These are phyloP conservation scores for Geotrichum fermentans DNA, from an alignment of 1,139 yeast species.

Conservation along the genomic window DNA sequence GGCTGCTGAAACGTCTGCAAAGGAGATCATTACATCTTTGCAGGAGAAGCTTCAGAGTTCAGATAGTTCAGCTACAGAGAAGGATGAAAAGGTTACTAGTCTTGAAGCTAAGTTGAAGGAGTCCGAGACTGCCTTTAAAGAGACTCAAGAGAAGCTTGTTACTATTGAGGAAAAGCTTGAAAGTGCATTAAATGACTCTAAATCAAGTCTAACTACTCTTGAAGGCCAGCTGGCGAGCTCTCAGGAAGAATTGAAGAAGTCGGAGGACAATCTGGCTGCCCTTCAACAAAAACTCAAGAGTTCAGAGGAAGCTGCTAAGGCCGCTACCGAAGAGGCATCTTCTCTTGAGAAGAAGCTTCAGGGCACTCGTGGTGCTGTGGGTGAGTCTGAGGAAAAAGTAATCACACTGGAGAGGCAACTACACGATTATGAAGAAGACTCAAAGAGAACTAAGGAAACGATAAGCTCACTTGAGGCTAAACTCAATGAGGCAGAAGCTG, in stretches of 20 bases:
- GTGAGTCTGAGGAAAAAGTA: constrained; percentile 28
- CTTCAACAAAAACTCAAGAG: constrained; percentile 28
- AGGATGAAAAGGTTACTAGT: neutral
- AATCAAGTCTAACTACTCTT: too few species aligned
- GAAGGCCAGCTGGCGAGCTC: too few species aligned
- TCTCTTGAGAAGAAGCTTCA: constrained; percentile 5
- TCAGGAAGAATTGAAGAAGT: neutral
- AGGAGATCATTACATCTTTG: neutral
- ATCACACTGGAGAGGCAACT: neutral
- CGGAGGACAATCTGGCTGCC: neutral
- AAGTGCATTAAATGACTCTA: neutral
- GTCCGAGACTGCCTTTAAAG: constrained; percentile 7
- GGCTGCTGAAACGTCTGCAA: neutral
- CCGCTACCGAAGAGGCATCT: too few species aligned
- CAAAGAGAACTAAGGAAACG: neutral
- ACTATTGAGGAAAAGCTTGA: neutral
- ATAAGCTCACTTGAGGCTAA: neutral
- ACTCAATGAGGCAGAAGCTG: constrained; percentile 1
- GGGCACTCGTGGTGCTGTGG: neutral
- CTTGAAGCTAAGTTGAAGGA: constrained; percentile 23
- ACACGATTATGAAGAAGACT: neutral
- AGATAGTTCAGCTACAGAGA: constrained; percentile 6
- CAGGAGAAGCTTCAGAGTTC: constrained; percentile 23
- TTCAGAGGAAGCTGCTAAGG: too few species aligned
- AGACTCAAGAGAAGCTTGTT: neutral